A percentile compares a stretch with the other conserved stretches of the same genome.
Conservation (phyloP, 768 basidiomycete species). For the Phanerochaete carnosa region DNA sequence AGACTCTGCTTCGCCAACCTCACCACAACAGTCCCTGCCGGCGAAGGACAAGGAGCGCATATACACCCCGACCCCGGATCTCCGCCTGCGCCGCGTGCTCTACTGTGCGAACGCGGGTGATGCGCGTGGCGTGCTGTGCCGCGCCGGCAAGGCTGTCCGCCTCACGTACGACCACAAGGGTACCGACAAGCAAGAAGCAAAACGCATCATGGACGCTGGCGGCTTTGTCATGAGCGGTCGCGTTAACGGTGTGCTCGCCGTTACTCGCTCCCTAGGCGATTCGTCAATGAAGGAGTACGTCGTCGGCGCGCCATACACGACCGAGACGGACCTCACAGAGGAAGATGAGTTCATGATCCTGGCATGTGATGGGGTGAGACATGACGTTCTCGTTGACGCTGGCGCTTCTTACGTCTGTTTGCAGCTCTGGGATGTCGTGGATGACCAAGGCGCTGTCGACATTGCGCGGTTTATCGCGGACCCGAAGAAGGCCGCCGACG, state of each 20-base stretch:
- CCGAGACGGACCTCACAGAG: slow-evolving; percentile 89
- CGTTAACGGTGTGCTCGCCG: slow-evolving; percentile 95
- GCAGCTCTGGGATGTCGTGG: slow-evolving; percentile 95
- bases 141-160: slow-evolving; percentile 85
- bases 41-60: slow-evolving; percentile 7
- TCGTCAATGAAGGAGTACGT: slow-evolving; percentile 99
- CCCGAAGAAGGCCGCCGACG: slow-evolving; percentile 78
- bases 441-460: slow-evolving; percentile 88
- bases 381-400: not conserved
- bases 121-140: slow-evolving; percentile 89
- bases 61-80: slow-evolving; percentile 17
- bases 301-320: slow-evolving; percentile 96
- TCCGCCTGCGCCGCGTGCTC: slow-evolving; percentile 65
- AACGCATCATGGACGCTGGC: slow-evolving; percentile 95
- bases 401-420: not conserved
- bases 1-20: slow-evolving; percentile 10
- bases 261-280: slow-evolving; percentile 94
- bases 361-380: slow-evolving; percentile 94
- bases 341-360: slow-evolving; percentile 94
- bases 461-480: slow-evolving; percentile 70
- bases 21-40: not conserved
- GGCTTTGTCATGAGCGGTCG: slow-evolving; percentile 99
- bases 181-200: slow-evolving; percentile 94
- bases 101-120: slow-evolving; percentile 98
- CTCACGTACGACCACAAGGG: slow-evolving; percentile 99